phyloP scores from a whole-genome alignment of 345 rosid genomes.

The Alliaria petiolata region DNA sequence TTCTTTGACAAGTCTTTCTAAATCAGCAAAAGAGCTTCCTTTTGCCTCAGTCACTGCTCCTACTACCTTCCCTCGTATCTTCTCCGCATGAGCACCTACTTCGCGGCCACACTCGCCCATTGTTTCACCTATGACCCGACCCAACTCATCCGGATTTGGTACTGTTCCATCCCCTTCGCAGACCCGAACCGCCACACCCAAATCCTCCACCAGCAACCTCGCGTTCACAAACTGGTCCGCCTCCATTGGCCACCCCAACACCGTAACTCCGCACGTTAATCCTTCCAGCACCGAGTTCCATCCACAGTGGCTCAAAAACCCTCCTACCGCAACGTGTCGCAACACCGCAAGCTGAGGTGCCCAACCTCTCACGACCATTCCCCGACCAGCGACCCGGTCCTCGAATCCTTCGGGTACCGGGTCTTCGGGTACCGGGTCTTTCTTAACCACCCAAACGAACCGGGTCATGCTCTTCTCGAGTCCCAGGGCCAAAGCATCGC shows the following conservation, averaged over 20 bases:
- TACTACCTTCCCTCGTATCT: not conserved
- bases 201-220: constrained; percentile 46
- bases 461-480: constrained; percentile 6
- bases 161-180: constrained; percentile 50
- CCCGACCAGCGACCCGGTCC: constrained; percentile 40
- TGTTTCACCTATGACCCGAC: constrained; percentile 25
- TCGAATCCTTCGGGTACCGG: constrained; percentile 44
- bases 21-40: constrained; percentile 9
- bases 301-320: constrained; percentile 55
- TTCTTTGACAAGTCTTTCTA: constrained; percentile 2
- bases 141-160: constrained; percentile 48
- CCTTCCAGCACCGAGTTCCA: constrained; percentile 46
- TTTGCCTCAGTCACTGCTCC: not conserved
- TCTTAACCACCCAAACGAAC: constrained; percentile 30
- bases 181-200: constrained; percentile 47
- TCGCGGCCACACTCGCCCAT: constrained; percentile 18
- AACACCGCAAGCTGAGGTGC: constrained; percentile 51
- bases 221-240: constrained; percentile 39
- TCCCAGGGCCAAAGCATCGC: constrained; percentile 6
- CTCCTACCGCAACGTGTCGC: constrained; percentile 52
- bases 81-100: not conserved
- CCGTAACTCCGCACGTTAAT: constrained; percentile 42
- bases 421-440: constrained; percentile 27
- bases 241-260: constrained; percentile 68
- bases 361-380: constrained; percentile 51